Evolutionary conservation across 2,329 filamentous ascomycete species (phyloP).

Genomic region (Annulohypoxylon truncatum): DNA sequence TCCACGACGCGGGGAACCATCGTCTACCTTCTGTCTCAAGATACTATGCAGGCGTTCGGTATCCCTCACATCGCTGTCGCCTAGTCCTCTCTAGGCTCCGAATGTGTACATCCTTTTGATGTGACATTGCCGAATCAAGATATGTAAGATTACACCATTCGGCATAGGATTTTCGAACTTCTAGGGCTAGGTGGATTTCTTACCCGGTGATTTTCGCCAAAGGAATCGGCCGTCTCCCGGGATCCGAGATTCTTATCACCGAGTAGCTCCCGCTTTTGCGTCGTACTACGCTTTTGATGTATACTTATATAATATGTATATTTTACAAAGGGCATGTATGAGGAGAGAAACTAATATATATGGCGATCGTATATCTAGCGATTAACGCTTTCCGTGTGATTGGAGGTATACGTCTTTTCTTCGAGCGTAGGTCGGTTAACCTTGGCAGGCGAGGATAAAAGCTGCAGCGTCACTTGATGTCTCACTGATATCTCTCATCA

Average conservation of each 20-base stretch:
- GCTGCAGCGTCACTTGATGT: slow-evolving; percentile 17
- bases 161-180: slow-evolving; percentile 19
- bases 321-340: neutral
- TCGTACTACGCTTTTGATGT: neutral
- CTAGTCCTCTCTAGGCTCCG: slow-evolving; percentile 2
- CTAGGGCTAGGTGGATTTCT: slow-evolving; percentile 10
- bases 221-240: slow-evolving; percentile 19
- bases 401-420: neutral
- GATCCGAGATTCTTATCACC: slow-evolving; percentile 32
- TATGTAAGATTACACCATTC: slow-evolving; percentile 30
- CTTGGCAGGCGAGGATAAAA: slow-evolving; percentile 3
- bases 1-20: slow-evolving; percentile 37
- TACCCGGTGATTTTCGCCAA: slow-evolving; percentile 5
- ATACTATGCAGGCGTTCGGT: neutral
- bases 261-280: slow-evolving; percentile 10
- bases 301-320: neutral
- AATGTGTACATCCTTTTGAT: slow-evolving; percentile 2
- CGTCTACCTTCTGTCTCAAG: slow-evolving; percentile 23
- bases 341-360: neutral
- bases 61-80: neutral
- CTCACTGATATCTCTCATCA: slow-evolving; percentile 17
- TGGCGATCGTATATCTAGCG: neutral
- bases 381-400: slow-evolving; percentile 2
- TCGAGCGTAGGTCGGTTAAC: neutral
- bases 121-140: slow-evolving; percentile 19